phyloP scores from a whole-genome alignment of 139 green algal species.

The Limnomonas spitsbergensis region DNA sequence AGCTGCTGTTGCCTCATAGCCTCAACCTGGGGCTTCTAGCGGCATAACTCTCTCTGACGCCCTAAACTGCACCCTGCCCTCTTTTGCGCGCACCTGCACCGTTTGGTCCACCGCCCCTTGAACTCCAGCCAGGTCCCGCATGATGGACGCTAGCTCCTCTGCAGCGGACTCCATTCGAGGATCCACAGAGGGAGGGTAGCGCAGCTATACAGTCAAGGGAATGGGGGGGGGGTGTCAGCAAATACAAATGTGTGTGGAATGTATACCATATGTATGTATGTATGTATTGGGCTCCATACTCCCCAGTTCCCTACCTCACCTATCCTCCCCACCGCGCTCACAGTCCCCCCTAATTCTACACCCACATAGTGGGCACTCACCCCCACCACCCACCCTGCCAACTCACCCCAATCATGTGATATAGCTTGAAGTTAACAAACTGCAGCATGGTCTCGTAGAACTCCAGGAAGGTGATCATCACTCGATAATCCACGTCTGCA shows the following conservation, averaged over 20 bases:
- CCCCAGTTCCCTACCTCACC: too few relatives aligned
- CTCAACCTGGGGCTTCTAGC: too few relatives aligned
- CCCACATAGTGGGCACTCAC: too few relatives aligned
- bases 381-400: too few relatives aligned
- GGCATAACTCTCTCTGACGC: too few relatives aligned
- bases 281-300: too few relatives aligned
- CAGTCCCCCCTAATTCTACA: too few relatives aligned
- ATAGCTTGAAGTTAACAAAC: slow-evolving; percentile 98
- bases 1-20: too few relatives aligned
- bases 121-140: slow-evolving; percentile 66
- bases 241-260: background rate
- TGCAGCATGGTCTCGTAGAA: slow-evolving; percentile 89
- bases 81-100: slow-evolving; percentile 3
- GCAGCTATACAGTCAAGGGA: slow-evolving; percentile 32
- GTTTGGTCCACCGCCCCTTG: background rate
- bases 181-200: slow-evolving; percentile 88
- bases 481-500: slow-evolving; percentile 92
- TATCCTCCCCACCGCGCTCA: too few relatives aligned
- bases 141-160: slow-evolving; percentile 69
- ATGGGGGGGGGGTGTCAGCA: background rate
- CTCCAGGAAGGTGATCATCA: slow-evolving; percentile 99
- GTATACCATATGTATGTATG: too few relatives aligned
- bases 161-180: slow-evolving; percentile 69
- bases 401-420: slow-evolving; percentile 79
- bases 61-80: too few relatives aligned